Percentiles rank a stretch among this genome's conserved stretches.
Conservation (phyloP, 2,329 filamentous ascomycete genomes). For the Helicocarpus griseus region DNA sequence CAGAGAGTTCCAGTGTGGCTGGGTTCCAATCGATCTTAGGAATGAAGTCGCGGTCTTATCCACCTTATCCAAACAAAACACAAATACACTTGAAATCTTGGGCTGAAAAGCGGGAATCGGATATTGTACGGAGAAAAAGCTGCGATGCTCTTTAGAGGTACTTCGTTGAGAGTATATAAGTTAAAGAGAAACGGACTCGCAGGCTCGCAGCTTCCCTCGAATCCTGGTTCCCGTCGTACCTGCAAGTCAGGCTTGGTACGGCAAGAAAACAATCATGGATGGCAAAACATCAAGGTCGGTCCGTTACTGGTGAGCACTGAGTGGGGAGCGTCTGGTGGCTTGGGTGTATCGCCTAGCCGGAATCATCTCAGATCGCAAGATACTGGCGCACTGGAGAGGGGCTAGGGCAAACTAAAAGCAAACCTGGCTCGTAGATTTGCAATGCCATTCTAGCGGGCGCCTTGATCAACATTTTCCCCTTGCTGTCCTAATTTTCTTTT, state of each 20-base stretch:
- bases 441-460: background rate
- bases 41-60: background rate
- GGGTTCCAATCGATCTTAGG: background rate
- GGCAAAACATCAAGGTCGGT: background rate
- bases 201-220: background rate
- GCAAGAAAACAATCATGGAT: slow-evolving; percentile 1
- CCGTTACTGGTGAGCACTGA: background rate
- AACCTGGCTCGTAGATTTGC: background rate
- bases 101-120: background rate
- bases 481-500: background rate
- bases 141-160: background rate
- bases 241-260: background rate
- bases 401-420: background rate
- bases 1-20: background rate
- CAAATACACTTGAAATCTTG: background rate
- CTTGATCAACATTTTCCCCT: background rate
- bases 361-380: slow-evolving; percentile 4
- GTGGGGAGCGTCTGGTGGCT: background rate
- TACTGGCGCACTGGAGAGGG: background rate
- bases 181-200: background rate
- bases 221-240: background rate
- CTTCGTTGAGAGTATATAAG: background rate
- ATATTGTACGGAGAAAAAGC: slow-evolving; percentile 1
- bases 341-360: background rate
- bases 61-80: background rate